Percentiles rank a stretch among this genome's conserved stretches.
Conservation (phyloP, 2,329 filamentous ascomycete species). For the Boeremia exigua region DNA sequence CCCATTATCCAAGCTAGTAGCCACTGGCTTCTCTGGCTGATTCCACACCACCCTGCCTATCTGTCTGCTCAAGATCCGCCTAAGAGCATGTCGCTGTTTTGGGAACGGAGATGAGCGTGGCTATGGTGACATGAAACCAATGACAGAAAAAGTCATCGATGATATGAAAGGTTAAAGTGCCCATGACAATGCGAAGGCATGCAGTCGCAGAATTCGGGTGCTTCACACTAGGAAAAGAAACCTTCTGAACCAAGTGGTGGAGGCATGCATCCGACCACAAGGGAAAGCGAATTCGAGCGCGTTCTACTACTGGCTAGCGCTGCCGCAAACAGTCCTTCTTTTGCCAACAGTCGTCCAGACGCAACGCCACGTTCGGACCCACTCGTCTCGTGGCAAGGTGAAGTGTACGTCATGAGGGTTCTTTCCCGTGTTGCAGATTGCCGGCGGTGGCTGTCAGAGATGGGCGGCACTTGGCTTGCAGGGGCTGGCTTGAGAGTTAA, state of each 20-base stretch:
- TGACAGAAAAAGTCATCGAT: neutral
- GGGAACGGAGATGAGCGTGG: slow-evolving; percentile 3
- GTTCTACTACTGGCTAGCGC: slow-evolving; percentile 15
- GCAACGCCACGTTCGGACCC: slow-evolving; percentile 46
- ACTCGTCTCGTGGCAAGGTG: slow-evolving; percentile 44
- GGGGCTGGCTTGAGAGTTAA: slow-evolving; percentile 6
- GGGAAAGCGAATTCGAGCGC: slow-evolving; percentile 24
- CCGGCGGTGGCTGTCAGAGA: slow-evolving; percentile 41
- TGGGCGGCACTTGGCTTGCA: slow-evolving; percentile 25
- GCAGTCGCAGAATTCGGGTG: neutral
- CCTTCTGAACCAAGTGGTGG: slow-evolving; percentile 16
- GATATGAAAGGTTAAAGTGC: neutral
- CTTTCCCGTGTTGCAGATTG: slow-evolving; percentile 44
- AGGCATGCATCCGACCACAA: slow-evolving; percentile 21
- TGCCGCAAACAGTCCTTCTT: slow-evolving; percentile 20
- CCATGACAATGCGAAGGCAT: neutral
- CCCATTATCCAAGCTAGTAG: slow-evolving; percentile 3
- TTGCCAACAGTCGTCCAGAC: slow-evolving; percentile 33
- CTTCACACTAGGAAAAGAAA: slow-evolving; percentile 14
- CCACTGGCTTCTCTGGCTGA: neutral
- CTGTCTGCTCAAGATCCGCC: neutral
- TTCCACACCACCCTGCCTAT: neutral
- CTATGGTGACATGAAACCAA: neutral
- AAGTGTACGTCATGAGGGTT: slow-evolving; percentile 45
- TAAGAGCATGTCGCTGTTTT: neutral